Conservation (phyloP, 2,329 filamentous ascomycete species). For the Polytolypa hystricis region DNA sequence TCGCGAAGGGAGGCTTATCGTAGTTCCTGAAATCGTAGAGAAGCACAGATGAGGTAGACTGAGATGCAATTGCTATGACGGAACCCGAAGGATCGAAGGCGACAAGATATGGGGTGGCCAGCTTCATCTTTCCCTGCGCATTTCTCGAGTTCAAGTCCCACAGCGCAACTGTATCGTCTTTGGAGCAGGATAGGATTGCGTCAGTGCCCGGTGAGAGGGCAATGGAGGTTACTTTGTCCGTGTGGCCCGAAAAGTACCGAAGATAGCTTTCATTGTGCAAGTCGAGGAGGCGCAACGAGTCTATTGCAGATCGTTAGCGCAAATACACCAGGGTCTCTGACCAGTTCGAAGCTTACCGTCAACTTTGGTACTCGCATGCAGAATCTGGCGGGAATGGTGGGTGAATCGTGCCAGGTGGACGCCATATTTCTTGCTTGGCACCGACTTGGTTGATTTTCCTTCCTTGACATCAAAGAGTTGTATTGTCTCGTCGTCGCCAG, state of each 20-base stretch:
- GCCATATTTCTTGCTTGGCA: constrained; percentile 94
- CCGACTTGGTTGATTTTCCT: constrained; percentile 75
- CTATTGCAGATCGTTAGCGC: constrained; percentile 35
- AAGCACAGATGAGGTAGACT: constrained; percentile 65
- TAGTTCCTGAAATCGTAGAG: constrained; percentile 92
- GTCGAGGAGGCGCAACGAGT: constrained; percentile 78
- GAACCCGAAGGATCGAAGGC: constrained; percentile 87
- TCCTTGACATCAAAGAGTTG: constrained; percentile 92
- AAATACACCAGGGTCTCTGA: too few species aligned
- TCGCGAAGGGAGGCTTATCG: constrained; percentile 79
- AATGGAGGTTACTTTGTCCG: constrained; percentile 70
- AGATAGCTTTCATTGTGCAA: constrained; percentile 90
- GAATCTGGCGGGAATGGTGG: constrained; percentile 78
- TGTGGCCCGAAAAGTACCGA: constrained; percentile 90
- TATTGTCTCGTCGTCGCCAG: constrained; percentile 86
- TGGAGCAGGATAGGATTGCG: constrained; percentile 81
- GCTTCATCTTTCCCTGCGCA: constrained; percentile 66
- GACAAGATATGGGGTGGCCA: constrained; percentile 70
- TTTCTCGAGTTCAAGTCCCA: constrained; percentile 81
- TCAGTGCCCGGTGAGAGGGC: constrained; percentile 77
- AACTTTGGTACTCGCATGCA: constrained; percentile 92
- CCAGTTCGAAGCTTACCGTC: constrained; percentile 57
- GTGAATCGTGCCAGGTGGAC: constrained; percentile 91
- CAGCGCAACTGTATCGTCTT: constrained; percentile 80
- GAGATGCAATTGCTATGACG: constrained; percentile 81